Evolutionary conservation across 2,329 filamentous ascomycete species (phyloP).

Genomic region (Pseudocercospora ulei): DNA sequence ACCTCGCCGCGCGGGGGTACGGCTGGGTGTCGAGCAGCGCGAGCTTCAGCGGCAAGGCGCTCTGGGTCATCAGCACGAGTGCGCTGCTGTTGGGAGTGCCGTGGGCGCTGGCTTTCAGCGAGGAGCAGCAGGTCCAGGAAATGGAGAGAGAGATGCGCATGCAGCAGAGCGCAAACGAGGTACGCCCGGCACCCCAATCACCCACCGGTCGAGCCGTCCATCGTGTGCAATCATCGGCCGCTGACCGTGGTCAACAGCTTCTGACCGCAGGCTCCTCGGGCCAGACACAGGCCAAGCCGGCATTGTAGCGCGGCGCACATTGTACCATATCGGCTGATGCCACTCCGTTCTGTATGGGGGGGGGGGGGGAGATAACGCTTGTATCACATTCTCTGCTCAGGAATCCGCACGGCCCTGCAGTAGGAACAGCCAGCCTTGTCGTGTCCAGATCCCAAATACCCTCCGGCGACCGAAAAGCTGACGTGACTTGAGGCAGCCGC

Average conservation of each 20-base stretch:
- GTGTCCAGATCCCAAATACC: not conserved
- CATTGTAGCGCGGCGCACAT: conserved; percentile 17
- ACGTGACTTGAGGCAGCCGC: no score
- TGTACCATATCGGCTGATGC: conserved; percentile 10
- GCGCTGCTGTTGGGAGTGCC: conserved; percentile 84
- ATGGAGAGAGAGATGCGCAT: conserved; percentile 97
- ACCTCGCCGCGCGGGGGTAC: conserved; percentile 44
- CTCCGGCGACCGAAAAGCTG: not conserved
- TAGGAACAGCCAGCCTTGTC: not conserved
- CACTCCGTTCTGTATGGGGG: conserved; percentile 14
- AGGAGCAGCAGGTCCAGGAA: conserved; percentile 93
- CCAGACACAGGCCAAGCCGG: conserved; percentile 23
- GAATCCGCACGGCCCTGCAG: conserved; percentile 1
- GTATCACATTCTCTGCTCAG: conserved; percentile 25
- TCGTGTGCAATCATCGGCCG: not conserved
- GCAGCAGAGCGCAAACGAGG: conserved; percentile 82
- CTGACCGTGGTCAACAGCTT: conserved; percentile 22
- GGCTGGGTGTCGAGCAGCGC: conserved; percentile 52
- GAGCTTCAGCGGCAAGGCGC: conserved; percentile 67
- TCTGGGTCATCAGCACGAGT: conserved; percentile 86
- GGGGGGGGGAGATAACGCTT: conserved; percentile 17
- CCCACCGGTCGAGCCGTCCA: no score
- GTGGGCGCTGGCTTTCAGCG: conserved; percentile 81
- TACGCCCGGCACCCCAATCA: conserved; percentile 34
- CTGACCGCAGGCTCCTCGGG: conserved; percentile 22